A percentile compares a stretch with the other conserved stretches of the same genome.
These are phyloP conservation scores for Mycena alexandri DNA, from an alignment of 768 basidiomycete genomes.

Conservation along the genomic window DNA sequence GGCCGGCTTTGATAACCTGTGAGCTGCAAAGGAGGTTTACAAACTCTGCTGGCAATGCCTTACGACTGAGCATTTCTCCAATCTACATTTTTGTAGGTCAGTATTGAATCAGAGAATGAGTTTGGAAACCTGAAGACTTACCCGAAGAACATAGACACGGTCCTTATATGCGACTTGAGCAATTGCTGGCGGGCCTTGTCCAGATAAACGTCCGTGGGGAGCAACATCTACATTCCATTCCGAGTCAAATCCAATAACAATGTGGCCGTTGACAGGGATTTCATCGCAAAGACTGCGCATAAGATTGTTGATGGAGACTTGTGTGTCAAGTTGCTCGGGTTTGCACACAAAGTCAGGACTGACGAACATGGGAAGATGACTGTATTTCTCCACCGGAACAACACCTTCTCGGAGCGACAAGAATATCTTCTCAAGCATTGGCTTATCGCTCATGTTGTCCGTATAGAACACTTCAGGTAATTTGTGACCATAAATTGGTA, in stretches of 20 bases:
- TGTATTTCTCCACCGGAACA: constrained; percentile 40
- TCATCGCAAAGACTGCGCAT: constrained; percentile 39
- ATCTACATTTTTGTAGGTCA: no score
- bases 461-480: background rate
- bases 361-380: constrained; percentile 36
- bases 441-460: constrained; percentile 5
- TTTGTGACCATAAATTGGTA: background rate
- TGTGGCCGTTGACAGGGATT: constrained; percentile 34
- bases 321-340: constrained; percentile 31
- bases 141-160: constrained; percentile 33
- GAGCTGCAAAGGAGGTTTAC: constrained; percentile 7
- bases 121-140: no score
- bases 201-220: constrained; percentile 32
- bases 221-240: constrained; percentile 46
- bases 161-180: constrained; percentile 37
- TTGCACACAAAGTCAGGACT: constrained; percentile 33
- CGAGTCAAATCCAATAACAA: constrained; percentile 41
- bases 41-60: constrained; percentile 1
- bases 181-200: constrained; percentile 39
- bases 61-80: constrained; percentile 7
- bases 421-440: constrained; percentile 30
- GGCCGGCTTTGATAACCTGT: constrained; percentile 25
- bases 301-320: constrained; percentile 35
- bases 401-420: constrained; percentile 36
- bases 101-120: no score